Evolutionary conservation across 345 rosid species (phyloP).

Genomic region (Euphorbia lathyris): DNA sequence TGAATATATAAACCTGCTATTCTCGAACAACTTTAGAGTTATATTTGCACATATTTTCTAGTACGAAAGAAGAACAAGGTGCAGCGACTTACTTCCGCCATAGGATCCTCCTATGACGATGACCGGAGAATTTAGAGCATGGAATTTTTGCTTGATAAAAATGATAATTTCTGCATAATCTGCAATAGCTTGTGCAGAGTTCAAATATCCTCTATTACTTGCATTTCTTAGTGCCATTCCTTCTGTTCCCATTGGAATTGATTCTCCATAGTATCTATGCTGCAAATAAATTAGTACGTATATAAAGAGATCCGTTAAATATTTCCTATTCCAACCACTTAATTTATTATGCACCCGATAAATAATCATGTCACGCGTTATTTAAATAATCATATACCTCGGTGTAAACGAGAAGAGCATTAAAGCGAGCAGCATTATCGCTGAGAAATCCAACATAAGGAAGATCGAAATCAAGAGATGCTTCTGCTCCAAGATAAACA

Average conservation of each 20-base stretch:
- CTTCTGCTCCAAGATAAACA: constrained; percentile 38
- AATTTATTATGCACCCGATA: too few relatives aligned
- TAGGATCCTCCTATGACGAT: constrained; percentile 71
- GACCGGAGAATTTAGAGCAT: constrained; percentile 46
- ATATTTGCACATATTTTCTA: too few relatives aligned
- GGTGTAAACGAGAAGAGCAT: constrained; percentile 30
- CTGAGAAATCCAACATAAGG: constrained; percentile 18
- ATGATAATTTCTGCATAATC: constrained; percentile 55
- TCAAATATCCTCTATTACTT: constrained; percentile 50
- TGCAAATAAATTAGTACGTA: not conserved
- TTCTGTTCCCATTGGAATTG: constrained; percentile 45
- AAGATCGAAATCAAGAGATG: constrained; percentile 13
- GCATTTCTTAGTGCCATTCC: constrained; percentile 43
- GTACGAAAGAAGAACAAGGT: too few relatives aligned
- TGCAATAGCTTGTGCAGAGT: constrained; percentile 54
- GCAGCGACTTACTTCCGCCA: constrained; percentile 56
- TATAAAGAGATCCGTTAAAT: too few relatives aligned
- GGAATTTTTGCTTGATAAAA: constrained; percentile 36
- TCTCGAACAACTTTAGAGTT: too few relatives aligned
- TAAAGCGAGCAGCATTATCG: constrained; percentile 35
- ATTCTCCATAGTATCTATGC: constrained; percentile 37
- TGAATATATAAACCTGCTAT: too few relatives aligned
- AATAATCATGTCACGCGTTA: too few relatives aligned
- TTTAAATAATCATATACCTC: constrained; percentile 35
- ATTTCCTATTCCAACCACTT: too few relatives aligned